phyloP scores from a whole-genome alignment of 2,329 filamentous ascomycete species.

The Phialemoniopsis sp. region DNA sequence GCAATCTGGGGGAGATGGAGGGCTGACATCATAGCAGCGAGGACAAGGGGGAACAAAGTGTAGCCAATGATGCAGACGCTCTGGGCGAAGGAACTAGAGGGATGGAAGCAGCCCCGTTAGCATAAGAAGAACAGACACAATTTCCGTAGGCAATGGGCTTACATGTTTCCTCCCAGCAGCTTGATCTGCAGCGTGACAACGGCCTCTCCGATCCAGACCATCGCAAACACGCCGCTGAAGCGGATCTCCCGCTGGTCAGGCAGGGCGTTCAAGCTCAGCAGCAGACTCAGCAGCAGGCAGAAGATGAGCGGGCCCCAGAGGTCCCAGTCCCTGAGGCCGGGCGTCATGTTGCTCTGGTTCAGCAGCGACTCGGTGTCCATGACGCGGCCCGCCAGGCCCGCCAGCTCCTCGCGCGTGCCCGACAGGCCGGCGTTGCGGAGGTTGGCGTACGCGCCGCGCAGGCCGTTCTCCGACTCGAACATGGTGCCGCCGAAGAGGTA shows the following conservation, averaged over 20 bases:
- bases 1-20: slow-evolving; percentile 74
- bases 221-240: slow-evolving; percentile 93
- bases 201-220: slow-evolving; percentile 95
- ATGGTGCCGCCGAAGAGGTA: slow-evolving; percentile 76
- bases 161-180: slow-evolving; percentile 95
- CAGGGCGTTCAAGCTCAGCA: slow-evolving; percentile 79
- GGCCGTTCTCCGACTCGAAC: slow-evolving; percentile 49
- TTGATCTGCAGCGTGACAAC: slow-evolving; percentile 98
- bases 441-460: slow-evolving; percentile 59
- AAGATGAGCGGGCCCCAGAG: slow-evolving; percentile 96
- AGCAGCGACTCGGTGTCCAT: slow-evolving; percentile 61
- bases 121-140: slow-evolving; percentile 11
- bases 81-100: slow-evolving; percentile 84
- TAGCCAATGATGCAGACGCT: slow-evolving; percentile 98
- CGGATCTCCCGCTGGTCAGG: slow-evolving; percentile 80
- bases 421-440: slow-evolving; percentile 54
- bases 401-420: slow-evolving; percentile 59
- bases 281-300: slow-evolving; percentile 80
- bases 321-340: slow-evolving; percentile 93
- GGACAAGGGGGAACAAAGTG: slow-evolving; percentile 93
- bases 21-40: slow-evolving; percentile 86
- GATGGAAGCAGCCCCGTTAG: slow-evolving; percentile 12
- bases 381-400: slow-evolving; percentile 56
- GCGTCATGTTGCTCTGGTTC: slow-evolving; percentile 70
- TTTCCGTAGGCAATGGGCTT: slow-evolving; percentile 29